Evolutionary conservation across 2,329 filamentous ascomycete genomes (phyloP), one percentile per base, ranked within the genome.

Genomic region (Fusarium sp.): DNA sequence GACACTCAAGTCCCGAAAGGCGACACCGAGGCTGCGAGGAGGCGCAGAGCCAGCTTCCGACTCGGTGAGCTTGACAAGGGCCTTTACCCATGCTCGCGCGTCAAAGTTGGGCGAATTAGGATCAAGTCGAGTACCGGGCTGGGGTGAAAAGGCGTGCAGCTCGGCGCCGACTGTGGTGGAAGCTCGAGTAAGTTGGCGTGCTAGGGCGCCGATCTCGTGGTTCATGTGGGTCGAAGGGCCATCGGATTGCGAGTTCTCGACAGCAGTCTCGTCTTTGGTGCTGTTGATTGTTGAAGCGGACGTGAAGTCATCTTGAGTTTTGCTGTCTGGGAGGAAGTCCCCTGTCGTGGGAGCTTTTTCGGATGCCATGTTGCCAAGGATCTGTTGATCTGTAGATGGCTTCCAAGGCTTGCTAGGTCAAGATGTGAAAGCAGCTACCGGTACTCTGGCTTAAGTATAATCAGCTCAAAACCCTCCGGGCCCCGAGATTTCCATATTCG

Each of bases 31-130:
- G 30, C 68, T 71, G 8, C 76, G 63, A 1, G 62, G 23, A 1
- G 75, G 74, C 1, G 75, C 71, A 8, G 77, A 66, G 2, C 52
- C 60, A 6, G 64, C 62, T 4, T 77, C 75, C 0, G 76, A 73
- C 39, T 78, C 75, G 16, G 64, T 70, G 1, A 78, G 58, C 7
- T 59, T 68, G 11, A 77, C 66, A 7, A 77, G 65, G 0, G 77
- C 74, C 39, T 71, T 75, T 1, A 72, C 69, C 77, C 76, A 78
- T 34, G 63, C 71, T 7, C 59, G 50, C 2, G 75, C 51, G 34
- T 78, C 71, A 23, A 78, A 78, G 9, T 54, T 71, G 10, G 74
- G 39, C 0, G 76, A 78, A 13, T 46, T 55, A 1, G 76, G 76
- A 13, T 78, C 74, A 1, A 78, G 50, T 43, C 43, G 58, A 1